These are phyloP conservation scores for Recurvomyces mirabilis DNA, from an alignment of 495 filamentous ascomycete genomes.

Conservation along the genomic window DNA sequence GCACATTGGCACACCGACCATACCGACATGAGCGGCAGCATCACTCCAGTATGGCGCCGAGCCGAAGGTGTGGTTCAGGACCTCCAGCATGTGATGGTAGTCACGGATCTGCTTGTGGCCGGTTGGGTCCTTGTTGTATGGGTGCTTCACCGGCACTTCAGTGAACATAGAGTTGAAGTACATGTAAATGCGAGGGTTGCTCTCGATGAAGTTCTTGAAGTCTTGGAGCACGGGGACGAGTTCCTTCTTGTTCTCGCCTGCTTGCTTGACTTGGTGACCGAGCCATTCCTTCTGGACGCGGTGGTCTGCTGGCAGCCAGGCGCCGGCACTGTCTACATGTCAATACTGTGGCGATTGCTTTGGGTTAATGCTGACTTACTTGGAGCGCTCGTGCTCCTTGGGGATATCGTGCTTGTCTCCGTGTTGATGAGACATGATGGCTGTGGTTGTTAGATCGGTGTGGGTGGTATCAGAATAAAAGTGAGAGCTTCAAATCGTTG, in stretches of 20 bases:
- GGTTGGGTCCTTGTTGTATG: slow-evolving; percentile 50
- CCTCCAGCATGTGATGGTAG: slow-evolving; percentile 51
- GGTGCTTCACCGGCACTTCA: slow-evolving; percentile 47
- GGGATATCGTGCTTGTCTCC: slow-evolving; percentile 33
- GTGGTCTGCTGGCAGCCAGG: slow-evolving; percentile 44
- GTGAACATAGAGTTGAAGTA: slow-evolving; percentile 37
- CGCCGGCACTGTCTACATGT: slow-evolving; percentile 30
- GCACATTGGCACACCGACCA: slow-evolving; percentile 38
- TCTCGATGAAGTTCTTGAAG: slow-evolving; percentile 39
- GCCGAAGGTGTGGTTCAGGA: slow-evolving; percentile 54
- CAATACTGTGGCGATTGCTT: neutral
- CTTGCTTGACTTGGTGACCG: slow-evolving; percentile 33
- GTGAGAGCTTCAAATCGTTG: too few species aligned
- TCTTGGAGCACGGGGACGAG: slow-evolving; percentile 36
- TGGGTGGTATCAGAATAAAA: neutral
- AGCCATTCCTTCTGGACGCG: slow-evolving; percentile 43
- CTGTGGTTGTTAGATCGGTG: neutral
- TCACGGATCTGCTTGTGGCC: slow-evolving; percentile 49
- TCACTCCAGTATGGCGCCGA: slow-evolving; percentile 52
- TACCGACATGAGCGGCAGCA: slow-evolving; percentile 39
- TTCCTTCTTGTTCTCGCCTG: slow-evolving; percentile 34
- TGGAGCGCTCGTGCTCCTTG: slow-evolving; percentile 27
- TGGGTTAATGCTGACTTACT: slow-evolving; percentile 16
- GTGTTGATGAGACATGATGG: slow-evolving; percentile 4
- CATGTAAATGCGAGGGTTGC: slow-evolving; percentile 26